phyloP scores from a whole-genome alignment of 441 rosid genomes.

The Omphalea diandra region DNA sequence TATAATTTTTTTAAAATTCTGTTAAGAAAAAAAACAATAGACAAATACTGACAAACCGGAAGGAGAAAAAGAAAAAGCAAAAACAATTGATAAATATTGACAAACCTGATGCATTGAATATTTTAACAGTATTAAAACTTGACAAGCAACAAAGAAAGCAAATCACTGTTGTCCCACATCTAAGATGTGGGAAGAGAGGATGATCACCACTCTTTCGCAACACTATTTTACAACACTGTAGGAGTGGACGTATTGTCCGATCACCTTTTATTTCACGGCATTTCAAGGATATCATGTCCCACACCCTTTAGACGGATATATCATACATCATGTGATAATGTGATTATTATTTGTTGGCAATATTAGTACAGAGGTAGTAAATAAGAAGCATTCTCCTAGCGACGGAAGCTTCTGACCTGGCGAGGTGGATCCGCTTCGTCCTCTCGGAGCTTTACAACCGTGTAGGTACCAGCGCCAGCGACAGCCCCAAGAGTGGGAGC shows the following conservation, averaged over 20 bases:
- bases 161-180: too few relatives aligned
- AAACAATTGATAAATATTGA: too few relatives aligned
- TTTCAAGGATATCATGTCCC: constrained; percentile 6
- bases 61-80: too few relatives aligned
- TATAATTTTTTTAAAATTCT: too few relatives aligned
- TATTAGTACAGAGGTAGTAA: background rate
- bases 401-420: constrained; percentile 82
- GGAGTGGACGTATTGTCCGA: constrained; percentile 47
- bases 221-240: constrained; percentile 14
- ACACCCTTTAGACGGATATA: too few relatives aligned
- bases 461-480: constrained; percentile 76
- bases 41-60: too few relatives aligned
- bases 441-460: constrained; percentile 71
- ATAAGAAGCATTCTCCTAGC: constrained; percentile 34
- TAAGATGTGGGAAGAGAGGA: background rate
- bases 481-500: constrained; percentile 95
- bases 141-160: too few relatives aligned
- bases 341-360: background rate
- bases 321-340: too few relatives aligned
- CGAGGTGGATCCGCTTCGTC: constrained; percentile 61
- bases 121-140: too few relatives aligned
- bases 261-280: constrained; percentile 31
- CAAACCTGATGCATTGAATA: too few relatives aligned
- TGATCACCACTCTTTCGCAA: constrained; percentile 11
- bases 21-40: too few relatives aligned